Base-by-base conservation (phyloP, 2,329 filamentous ascomycete species). In the Sporothrix brasiliensis region DNA sequence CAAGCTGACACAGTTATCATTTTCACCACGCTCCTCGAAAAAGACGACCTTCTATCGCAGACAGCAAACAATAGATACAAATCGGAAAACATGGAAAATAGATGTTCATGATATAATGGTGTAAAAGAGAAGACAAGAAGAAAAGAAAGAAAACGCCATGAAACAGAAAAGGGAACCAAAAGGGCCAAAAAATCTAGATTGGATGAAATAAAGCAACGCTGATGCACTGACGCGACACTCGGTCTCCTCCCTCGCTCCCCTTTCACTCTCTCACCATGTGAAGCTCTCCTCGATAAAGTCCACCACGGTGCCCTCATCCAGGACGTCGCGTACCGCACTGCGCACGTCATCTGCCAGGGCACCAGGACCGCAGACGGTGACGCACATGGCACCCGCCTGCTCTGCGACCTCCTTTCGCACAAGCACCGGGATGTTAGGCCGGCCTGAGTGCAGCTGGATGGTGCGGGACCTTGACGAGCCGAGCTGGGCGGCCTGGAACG, bases 361-460 rank as follows among this genome's bases (percentile, higher is more conserved):
- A 30, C 92, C 92, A 11, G 91, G 89, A 3, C 92, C 92, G 75
- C 92, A 94, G 27, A 93, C 90, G 13, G 89, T 91, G 58, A 98
- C 93, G 27, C 88, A 92, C 88, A 97, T 96, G 66, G 94, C 93
- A 10, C 95, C 95, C 69, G 92, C 83, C 78, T 95, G 92, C 76
- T 91, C 88, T 76, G 89, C 86, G 21, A 94, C 90, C 82, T 97
- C 94, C 80, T 91, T 91, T 73, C 89, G 85, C 61, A 98, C 82
- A n/a, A 98, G 82, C 0, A 91, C 88, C 24, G 89, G 86, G 58
- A 97, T 87, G 77, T 97, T 93, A 11, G 94, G 94, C 74, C 94
- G 89, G 2, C 95, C 94, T 1, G 93, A 91, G 79, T 92, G 93
- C 91, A 98, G 95, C 80, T 94, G 92, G 69, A 98, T 93, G 4